A percentile compares a stretch with the other conserved stretches of the same genome.
phyloP scores from a whole-genome alignment of 306 rosid genomes.

The Oxytropis ochrocephala region DNA sequence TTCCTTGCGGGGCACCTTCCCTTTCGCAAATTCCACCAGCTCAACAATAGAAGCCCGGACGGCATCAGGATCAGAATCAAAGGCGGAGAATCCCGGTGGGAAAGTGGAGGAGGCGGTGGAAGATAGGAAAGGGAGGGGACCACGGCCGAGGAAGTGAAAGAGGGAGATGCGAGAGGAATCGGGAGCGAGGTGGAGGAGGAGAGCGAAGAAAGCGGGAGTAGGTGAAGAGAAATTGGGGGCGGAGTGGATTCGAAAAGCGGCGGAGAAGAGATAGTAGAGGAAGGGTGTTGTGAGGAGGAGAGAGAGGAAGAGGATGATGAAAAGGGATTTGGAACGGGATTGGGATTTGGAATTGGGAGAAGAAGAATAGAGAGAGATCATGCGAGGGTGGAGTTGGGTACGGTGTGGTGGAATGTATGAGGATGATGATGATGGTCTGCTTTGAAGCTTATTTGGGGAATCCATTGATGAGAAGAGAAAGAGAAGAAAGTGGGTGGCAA shows the following conservation, averaged over 20 bases:
- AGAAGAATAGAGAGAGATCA: constrained; percentile 23
- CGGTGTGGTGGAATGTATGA: constrained; percentile 36
- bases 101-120: not conserved
- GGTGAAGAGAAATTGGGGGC: constrained; percentile 35
- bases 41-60: constrained; percentile 7
- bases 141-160: constrained; percentile 36
- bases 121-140: constrained; percentile 17
- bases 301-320: not conserved
- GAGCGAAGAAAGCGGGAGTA: constrained; percentile 28
- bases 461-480: not conserved
- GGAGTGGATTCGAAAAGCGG: constrained; percentile 37
- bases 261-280: constrained; percentile 45
- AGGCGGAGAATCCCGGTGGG: not conserved
- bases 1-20: constrained; percentile 31
- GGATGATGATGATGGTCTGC: not conserved
- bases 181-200: constrained; percentile 26
- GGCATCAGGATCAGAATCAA: not conserved
- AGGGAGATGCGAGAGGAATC: constrained; percentile 24
- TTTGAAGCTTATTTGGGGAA: not conserved
- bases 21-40: constrained; percentile 30
- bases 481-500: not conserved
- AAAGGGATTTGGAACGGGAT: constrained; percentile 31
- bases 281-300: constrained; percentile 35
- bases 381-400: constrained; percentile 44
- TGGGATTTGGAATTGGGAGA: not conserved